Conservation (phyloP, 192 early-diverging fungal species). For the Phlyctochytrium planicorne region DNA sequence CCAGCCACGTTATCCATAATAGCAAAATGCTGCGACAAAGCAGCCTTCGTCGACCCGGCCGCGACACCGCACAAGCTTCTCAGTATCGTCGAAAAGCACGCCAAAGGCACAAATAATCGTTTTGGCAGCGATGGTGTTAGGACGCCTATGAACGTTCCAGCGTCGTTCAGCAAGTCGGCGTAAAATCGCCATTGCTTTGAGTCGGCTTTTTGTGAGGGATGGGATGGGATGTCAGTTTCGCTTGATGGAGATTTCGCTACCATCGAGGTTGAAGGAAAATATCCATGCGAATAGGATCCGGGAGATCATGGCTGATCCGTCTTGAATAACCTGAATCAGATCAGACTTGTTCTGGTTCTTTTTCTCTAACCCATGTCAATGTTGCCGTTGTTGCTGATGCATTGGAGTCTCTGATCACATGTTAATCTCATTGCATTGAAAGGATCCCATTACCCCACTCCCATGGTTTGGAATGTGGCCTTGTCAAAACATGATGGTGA, state of each 20-base stretch:
- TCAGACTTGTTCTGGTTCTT: slow-evolving; percentile 31
- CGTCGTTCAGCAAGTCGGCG: slow-evolving; percentile 47
- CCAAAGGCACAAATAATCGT: slow-evolving; percentile 24
- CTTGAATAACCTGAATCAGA: slow-evolving; percentile 32
- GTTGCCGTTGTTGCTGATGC: slow-evolving; percentile 32
- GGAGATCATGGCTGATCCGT: slow-evolving; percentile 43
- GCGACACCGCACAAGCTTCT: slow-evolving; percentile 37
- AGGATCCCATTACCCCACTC: background rate
- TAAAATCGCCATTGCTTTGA: slow-evolving; percentile 40
- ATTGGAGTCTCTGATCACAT: background rate
- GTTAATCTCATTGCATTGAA: background rate
- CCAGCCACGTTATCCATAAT: slow-evolving; percentile 31
- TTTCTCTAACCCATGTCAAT: slow-evolving; percentile 34
- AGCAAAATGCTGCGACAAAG: slow-evolving; percentile 45
- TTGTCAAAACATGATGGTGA: too few relatives aligned
- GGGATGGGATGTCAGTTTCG: too few relatives aligned
- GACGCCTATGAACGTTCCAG: slow-evolving; percentile 30
- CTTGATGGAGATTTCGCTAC: too few relatives aligned
- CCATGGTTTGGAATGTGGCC: background rate
- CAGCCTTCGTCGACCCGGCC: slow-evolving; percentile 38
- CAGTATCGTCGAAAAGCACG: slow-evolving; percentile 25
- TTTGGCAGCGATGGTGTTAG: slow-evolving; percentile 12
- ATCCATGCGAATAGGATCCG: slow-evolving; percentile 42
- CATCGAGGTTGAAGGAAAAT: slow-evolving; percentile 31
- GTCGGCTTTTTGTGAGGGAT: too few relatives aligned